Percentiles rank a stretch among this genome's conserved stretches.
phyloP scores from a whole-genome alignment of 2,329 filamentous ascomycete species.

The Bertia moriformis region DNA sequence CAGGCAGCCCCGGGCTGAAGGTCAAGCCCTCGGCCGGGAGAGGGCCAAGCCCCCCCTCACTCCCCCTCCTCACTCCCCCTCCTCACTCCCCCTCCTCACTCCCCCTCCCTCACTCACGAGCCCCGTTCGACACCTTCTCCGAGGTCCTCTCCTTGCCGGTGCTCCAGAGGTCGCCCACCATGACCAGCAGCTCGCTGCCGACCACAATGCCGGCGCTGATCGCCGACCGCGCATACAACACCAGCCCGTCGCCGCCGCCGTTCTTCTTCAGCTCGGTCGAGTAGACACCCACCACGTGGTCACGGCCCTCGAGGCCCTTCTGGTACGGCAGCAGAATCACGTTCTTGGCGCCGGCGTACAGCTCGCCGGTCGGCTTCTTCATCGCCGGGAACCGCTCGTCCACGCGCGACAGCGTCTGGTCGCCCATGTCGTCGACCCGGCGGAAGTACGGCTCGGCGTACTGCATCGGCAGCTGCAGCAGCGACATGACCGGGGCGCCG shows the following conservation, averaged over 20 bases:
- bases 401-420: slow-evolving; percentile 54
- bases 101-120: no score
- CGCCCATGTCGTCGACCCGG: slow-evolving; percentile 65
- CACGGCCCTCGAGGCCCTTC: slow-evolving; percentile 44
- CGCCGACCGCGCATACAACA: slow-evolving; percentile 57
- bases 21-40: no score
- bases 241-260: slow-evolving; percentile 44
- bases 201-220: slow-evolving; percentile 55
- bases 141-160: slow-evolving; percentile 48
- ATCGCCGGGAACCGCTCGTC: slow-evolving; percentile 60
- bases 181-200: slow-evolving; percentile 47
- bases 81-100: no score
- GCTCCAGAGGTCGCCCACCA: slow-evolving; percentile 41
- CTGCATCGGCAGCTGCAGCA: slow-evolving; percentile 64
- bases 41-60: no score
- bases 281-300: slow-evolving; percentile 44
- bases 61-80: no score
- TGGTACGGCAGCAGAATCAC: slow-evolving; percentile 48
- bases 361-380: slow-evolving; percentile 60
- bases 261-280: slow-evolving; percentile 45
- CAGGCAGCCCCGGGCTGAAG: no score
- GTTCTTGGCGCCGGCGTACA: slow-evolving; percentile 49
- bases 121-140: no score
- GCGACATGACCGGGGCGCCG: slow-evolving; percentile 64
- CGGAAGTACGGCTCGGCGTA: slow-evolving; percentile 75